These are phyloP conservation scores for Xylaria telfairii DNA, from an alignment of 495 filamentous ascomycete species.

Conservation along the genomic window DNA sequence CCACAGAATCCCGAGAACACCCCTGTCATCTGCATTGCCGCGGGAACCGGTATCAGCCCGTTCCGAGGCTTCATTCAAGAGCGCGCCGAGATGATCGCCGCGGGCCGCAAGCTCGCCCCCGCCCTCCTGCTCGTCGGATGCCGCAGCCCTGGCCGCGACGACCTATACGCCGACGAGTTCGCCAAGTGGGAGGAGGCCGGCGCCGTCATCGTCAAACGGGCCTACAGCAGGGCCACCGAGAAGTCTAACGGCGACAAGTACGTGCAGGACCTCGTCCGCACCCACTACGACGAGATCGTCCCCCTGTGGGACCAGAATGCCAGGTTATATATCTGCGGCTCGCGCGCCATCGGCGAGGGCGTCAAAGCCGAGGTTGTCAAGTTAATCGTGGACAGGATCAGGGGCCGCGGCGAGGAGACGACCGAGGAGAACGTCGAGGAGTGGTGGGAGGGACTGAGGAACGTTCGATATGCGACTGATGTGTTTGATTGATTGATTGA, in stretches of 20 bases:
- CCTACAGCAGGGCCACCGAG: constrained; percentile 54
- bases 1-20: constrained; percentile 63
- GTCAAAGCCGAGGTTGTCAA: constrained; percentile 55
- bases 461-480: constrained; percentile 71
- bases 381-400: constrained; percentile 55
- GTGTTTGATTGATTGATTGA: constrained; percentile 62
- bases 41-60: constrained; percentile 65
- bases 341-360: constrained; percentile 63
- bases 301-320: constrained; percentile 64
- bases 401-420: constrained; percentile 43
- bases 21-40: constrained; percentile 70
- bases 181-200: constrained; percentile 62
- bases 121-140: constrained; percentile 72
- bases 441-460: constrained; percentile 64
- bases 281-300: constrained; percentile 57
- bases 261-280: constrained; percentile 67
- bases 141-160: constrained; percentile 61
- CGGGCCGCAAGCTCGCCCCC: constrained; percentile 59
- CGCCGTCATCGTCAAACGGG: constrained; percentile 63
- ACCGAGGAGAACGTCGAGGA: constrained; percentile 48
- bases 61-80: constrained; percentile 77
- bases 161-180: constrained; percentile 66
- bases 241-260: constrained; percentile 55
- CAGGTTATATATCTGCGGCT: constrained; percentile 72
- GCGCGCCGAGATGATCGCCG: constrained; percentile 61